Percentiles rank a stretch among this genome's conserved stretches.
Conservation (phyloP, 2,329 filamentous ascomycete genomes). For the Fusarium verrucosum region DNA sequence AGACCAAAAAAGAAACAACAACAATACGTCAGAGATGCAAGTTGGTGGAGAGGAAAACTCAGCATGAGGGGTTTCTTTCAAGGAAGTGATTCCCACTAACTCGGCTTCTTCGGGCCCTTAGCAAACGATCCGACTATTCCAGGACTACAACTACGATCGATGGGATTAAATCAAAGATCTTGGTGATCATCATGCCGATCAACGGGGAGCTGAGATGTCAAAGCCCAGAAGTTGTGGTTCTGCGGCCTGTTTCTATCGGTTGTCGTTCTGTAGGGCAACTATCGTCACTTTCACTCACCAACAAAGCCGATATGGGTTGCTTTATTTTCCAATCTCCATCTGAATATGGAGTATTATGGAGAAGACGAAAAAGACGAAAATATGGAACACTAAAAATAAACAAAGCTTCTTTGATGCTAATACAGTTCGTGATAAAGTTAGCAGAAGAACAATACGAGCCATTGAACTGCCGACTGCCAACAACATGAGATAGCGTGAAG, state of each 20-base stretch:
- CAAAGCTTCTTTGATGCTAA: conserved; percentile 2
- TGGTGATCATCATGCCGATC: conserved; percentile 9
- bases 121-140: background rate
- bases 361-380: background rate
- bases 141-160: conserved; percentile 13
- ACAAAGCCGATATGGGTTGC: background rate
- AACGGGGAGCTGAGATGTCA: background rate
- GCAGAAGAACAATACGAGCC: background rate
- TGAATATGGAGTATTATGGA: background rate
- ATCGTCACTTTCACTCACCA: background rate
- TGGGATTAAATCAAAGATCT: conserved; percentile 3
- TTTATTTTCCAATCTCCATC: conserved; percentile 12
- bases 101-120: background rate
- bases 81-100: background rate
- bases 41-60: background rate
- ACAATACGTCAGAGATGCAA: background rate
- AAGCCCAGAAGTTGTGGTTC: conserved; percentile 7
- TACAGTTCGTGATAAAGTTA: background rate
- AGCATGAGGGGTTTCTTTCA: conserved; percentile 1
- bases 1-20: background rate
- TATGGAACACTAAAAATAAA: conserved; percentile 21
- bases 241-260: background rate
- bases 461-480: background rate
- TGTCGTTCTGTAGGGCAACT: background rate
- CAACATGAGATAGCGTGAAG: conserved; percentile 5